phyloP scores from a whole-genome alignment of 2,329 filamentous ascomycete species.

The Neocatenulostroma microsporum region DNA sequence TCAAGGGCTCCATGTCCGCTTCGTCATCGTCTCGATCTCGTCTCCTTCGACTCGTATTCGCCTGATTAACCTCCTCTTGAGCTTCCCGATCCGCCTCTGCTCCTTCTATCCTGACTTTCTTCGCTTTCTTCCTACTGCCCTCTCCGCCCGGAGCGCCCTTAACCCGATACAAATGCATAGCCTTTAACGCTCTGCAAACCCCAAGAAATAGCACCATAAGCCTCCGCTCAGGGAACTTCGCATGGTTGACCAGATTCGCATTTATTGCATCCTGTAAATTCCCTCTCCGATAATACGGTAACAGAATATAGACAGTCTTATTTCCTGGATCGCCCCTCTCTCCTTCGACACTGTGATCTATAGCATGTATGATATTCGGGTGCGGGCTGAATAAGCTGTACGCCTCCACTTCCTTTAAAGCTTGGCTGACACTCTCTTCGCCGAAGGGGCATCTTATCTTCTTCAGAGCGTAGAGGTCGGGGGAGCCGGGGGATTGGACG shows the following conservation, averaged over 20 bases:
- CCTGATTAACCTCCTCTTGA: slow-evolving; percentile 38
- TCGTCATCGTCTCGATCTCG: slow-evolving; percentile 48
- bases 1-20: slow-evolving; percentile 72
- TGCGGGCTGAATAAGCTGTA: slow-evolving; percentile 82
- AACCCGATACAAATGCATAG: slow-evolving; percentile 84
- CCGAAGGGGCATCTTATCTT: slow-evolving; percentile 99
- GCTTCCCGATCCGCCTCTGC: slow-evolving; percentile 46
- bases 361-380: slow-evolving; percentile 75
- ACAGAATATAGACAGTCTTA: slow-evolving; percentile 93
- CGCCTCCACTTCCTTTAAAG: slow-evolving; percentile 94
- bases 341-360: slow-evolving; percentile 74
- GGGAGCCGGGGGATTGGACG: slow-evolving; percentile 79
- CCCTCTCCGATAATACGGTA: slow-evolving; percentile 90
- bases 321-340: slow-evolving; percentile 56
- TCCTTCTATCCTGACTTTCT: slow-evolving; percentile 48
- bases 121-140: slow-evolving; percentile 46
- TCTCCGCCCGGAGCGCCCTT: slow-evolving; percentile 47
- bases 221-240: slow-evolving; percentile 75
- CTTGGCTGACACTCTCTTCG: slow-evolving; percentile 87
- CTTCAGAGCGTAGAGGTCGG: slow-evolving; percentile 86
- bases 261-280: slow-evolving; percentile 99
- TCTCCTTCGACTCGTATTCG: slow-evolving; percentile 39
- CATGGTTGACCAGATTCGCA: slow-evolving; percentile 93
- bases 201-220: slow-evolving; percentile 88
- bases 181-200: slow-evolving; percentile 76